phyloP scores from a whole-genome alignment of 2,329 filamentous ascomycete genomes.

The Aureobasidium namibiae region DNA sequence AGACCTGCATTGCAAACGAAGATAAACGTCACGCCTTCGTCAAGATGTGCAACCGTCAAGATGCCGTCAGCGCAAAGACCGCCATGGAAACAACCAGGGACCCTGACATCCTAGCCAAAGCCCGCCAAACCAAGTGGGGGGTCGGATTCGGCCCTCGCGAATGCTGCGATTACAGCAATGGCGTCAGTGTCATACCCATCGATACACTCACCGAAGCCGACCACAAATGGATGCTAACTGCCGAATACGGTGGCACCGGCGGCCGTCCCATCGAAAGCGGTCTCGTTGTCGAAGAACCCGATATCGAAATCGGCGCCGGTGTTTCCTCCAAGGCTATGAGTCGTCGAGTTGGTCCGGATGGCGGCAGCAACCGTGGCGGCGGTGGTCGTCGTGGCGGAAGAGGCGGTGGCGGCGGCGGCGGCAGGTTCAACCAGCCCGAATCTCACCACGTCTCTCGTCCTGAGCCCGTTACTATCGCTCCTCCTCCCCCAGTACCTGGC shows the following conservation, averaged over 20 bases:
- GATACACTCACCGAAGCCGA: conserved; percentile 90
- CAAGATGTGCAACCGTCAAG: conserved; percentile 88
- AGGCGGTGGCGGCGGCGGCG: conserved; percentile 22
- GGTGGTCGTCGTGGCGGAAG: conserved; percentile 26
- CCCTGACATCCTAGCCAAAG: conserved; percentile 60
- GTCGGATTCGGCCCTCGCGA: conserved; percentile 95
- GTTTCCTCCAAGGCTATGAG: conserved; percentile 73
- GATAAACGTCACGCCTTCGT: conserved; percentile 98
- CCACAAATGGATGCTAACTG: conserved; percentile 92
- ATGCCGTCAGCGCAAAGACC: conserved; percentile 75
- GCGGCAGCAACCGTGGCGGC: conserved; percentile 20
- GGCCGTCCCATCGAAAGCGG: conserved; percentile 71
- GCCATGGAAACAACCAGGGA: conserved; percentile 85
- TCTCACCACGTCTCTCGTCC: conserved; percentile 18
- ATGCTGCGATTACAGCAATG: conserved; percentile 90
- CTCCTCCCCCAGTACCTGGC: conserved; percentile 31
- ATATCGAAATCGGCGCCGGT: conserved; percentile 96
- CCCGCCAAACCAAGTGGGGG: conserved; percentile 80
- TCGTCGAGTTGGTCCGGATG: conserved; percentile 27
- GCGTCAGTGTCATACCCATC: conserved; percentile 89
- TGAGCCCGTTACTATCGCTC: conserved; percentile 31
- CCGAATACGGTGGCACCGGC: conserved; percentile 86
- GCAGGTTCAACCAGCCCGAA: conserved; percentile 15
- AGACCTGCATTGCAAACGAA: conserved; percentile 96
- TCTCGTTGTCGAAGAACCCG: conserved; percentile 89